These are phyloP conservation scores for Geranomyces variabilis DNA, from an alignment of 192 early-diverging fungal genomes.

Conservation along the genomic window DNA sequence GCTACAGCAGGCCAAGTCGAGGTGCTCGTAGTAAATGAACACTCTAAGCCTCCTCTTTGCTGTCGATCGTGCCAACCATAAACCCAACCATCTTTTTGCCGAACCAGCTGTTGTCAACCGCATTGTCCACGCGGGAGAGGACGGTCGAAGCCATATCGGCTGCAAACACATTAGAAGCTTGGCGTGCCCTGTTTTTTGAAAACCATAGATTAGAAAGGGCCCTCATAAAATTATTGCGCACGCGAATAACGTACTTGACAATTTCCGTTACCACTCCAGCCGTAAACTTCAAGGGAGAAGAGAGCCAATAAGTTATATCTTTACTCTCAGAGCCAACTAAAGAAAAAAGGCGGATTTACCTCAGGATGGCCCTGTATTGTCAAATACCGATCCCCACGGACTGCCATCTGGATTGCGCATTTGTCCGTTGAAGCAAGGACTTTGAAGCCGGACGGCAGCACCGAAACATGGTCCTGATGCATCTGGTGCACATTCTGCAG, in stretches of 20 bases:
- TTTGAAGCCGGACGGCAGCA: slow-evolving; percentile 64
- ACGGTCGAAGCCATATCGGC: slow-evolving; percentile 7
- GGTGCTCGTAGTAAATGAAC: no score
- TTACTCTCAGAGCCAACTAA: no score
- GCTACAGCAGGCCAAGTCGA: no score
- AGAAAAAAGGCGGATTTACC: no score
- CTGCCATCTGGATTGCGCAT: slow-evolving; percentile 65
- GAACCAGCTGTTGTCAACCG: slow-evolving; percentile 24
- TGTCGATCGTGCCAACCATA: slow-evolving; percentile 1
- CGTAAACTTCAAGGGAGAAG: slow-evolving; percentile 17
- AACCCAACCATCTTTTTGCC: slow-evolving; percentile 25
- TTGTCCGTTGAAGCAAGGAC: slow-evolving; percentile 55
- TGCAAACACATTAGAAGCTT: slow-evolving; percentile 16
- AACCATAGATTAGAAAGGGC: not conserved
- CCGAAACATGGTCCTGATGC: slow-evolving; percentile 64
- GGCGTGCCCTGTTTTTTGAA: slow-evolving; percentile 15
- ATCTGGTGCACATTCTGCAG: slow-evolving; percentile 24
- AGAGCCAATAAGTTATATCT: no score
- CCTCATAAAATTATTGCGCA: no score
- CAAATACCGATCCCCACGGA: slow-evolving; percentile 57
- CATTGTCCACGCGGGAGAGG: slow-evolving; percentile 9
- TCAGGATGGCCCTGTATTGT: slow-evolving; percentile 78
- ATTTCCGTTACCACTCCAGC: slow-evolving; percentile 33
- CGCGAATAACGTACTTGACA: slow-evolving; percentile 23
- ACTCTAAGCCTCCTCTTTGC: no score